A percentile compares a stretch with the other conserved stretches of the same genome.
These are phyloP conservation scores for Candida berthetii DNA, from an alignment of 805 yeast genomes.

Conservation along the genomic window DNA sequence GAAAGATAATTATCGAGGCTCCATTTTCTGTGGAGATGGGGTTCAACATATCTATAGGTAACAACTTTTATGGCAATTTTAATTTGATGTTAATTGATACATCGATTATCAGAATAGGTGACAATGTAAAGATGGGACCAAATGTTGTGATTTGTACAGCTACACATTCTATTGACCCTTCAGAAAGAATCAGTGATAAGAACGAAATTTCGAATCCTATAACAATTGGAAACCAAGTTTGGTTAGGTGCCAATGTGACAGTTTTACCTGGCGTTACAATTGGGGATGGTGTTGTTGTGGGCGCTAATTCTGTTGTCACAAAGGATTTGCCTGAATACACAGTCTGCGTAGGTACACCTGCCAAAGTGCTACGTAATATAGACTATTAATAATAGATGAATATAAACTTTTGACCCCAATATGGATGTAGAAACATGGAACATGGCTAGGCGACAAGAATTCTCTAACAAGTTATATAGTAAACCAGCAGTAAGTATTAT, in stretches of 20 bases:
- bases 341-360: slow-evolving; percentile 63
- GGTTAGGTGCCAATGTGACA: slow-evolving; percentile 55
- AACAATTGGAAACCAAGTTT: slow-evolving; percentile 55
- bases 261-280: slow-evolving; percentile 62
- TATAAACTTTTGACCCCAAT: too few relatives aligned
- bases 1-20: slow-evolving; percentile 40
- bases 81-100: slow-evolving; percentile 50
- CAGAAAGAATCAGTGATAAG: slow-evolving; percentile 25
- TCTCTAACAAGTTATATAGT: too few relatives aligned
- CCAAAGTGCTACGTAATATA: slow-evolving; percentile 25
- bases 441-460: too few relatives aligned
- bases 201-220: slow-evolving; percentile 54
- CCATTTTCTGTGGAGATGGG: slow-evolving; percentile 68
- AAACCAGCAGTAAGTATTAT: too few relatives aligned
- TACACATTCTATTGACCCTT: slow-evolving; percentile 53
- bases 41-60: slow-evolving; percentile 50
- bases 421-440: too few relatives aligned
- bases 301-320: slow-evolving; percentile 63
- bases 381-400: too few relatives aligned
- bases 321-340: slow-evolving; percentile 47
- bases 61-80: slow-evolving; percentile 55
- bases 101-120: slow-evolving; percentile 54
- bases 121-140: slow-evolving; percentile 57
- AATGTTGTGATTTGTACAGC: slow-evolving; percentile 55
- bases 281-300: slow-evolving; percentile 57